A percentile compares a stretch with the other conserved stretches of the same genome.
Conservation (phyloP, 2,329 filamentous ascomycete species). For the Endothia cerciana region DNA sequence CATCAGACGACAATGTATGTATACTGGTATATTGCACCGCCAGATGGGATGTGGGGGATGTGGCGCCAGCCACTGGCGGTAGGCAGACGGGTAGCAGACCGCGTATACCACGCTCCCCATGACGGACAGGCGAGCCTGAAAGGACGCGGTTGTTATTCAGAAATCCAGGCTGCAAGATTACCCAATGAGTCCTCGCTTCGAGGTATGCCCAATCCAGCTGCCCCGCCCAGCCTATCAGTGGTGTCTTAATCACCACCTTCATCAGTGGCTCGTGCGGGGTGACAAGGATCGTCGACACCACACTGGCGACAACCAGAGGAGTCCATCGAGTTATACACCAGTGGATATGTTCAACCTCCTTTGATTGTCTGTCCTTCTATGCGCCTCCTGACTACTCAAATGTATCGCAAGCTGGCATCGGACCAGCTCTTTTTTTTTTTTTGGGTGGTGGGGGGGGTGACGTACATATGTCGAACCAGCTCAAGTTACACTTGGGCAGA, state of each 20-base stretch:
- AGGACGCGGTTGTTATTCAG: slow-evolving; percentile 1
- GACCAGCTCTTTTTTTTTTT: too few relatives aligned
- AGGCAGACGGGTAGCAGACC: slow-evolving; percentile 9
- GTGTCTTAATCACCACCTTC: not conserved
- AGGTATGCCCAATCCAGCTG: not conserved
- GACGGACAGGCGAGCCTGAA: not conserved
- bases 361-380: not conserved
- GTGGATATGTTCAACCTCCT: not conserved
- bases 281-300: not conserved
- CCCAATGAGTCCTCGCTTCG: not conserved
- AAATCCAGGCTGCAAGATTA: slow-evolving; percentile 17
- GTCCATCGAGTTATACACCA: not conserved
- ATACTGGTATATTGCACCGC: slow-evolving; percentile 10
- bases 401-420: not conserved
- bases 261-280: not conserved
- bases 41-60: slow-evolving; percentile 22
- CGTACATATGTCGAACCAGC: not conserved
- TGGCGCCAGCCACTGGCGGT: slow-evolving; percentile 15
- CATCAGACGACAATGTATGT: slow-evolving; percentile 19
- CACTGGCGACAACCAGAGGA: not conserved
- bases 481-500: not conserved
- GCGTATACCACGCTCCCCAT: slow-evolving; percentile 12
- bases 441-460: not conserved
- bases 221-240: not conserved
- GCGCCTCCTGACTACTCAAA: not conserved